phyloP scores from a whole-genome alignment of 2,329 filamentous ascomycete genomes.

The Colletotrichum caudatum region DNA sequence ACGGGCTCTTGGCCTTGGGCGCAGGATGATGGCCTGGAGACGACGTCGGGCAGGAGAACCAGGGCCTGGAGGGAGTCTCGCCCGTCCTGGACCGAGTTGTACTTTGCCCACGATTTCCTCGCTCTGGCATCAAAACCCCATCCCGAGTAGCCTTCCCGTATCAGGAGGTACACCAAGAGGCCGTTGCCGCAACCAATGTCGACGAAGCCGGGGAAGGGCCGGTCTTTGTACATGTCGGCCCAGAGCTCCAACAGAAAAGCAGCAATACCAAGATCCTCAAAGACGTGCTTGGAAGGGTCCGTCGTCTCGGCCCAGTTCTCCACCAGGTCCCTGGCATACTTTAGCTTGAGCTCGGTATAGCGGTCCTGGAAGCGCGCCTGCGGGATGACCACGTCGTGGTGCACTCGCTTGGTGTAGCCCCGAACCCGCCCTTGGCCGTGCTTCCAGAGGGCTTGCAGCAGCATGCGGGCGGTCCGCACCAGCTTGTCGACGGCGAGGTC shows the following conservation, averaged over 20 bases:
- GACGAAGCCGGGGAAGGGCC: conserved; percentile 85
- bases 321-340: conserved; percentile 79
- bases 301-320: conserved; percentile 87
- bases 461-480: conserved; percentile 74
- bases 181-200: conserved; percentile 98
- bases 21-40: conserved; percentile 43
- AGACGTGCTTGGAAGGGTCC: conserved; percentile 91
- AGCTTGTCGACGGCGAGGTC: conserved; percentile 60
- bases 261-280: conserved; percentile 91
- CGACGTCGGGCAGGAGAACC: conserved; percentile 62
- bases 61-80: conserved; percentile 56
- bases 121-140: conserved; percentile 93
- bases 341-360: conserved; percentile 82
- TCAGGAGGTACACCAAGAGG: conserved; percentile 85
- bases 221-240: conserved; percentile 78
- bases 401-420: conserved; percentile 83
- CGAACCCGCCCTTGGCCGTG: conserved; percentile 74
- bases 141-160: conserved; percentile 82
- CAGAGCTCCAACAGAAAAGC: conserved; percentile 94
- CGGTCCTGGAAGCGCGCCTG: conserved; percentile 84
- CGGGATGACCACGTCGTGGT: conserved; percentile 85
- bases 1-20: conserved; percentile 38
- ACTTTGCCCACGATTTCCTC: conserved; percentile 86
- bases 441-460: conserved; percentile 78
- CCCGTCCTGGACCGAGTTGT: conserved; percentile 56